Evolutionary conservation across 768 basidiomycete genomes (phyloP).

Genomic region (Amanita phalloides): DNA sequence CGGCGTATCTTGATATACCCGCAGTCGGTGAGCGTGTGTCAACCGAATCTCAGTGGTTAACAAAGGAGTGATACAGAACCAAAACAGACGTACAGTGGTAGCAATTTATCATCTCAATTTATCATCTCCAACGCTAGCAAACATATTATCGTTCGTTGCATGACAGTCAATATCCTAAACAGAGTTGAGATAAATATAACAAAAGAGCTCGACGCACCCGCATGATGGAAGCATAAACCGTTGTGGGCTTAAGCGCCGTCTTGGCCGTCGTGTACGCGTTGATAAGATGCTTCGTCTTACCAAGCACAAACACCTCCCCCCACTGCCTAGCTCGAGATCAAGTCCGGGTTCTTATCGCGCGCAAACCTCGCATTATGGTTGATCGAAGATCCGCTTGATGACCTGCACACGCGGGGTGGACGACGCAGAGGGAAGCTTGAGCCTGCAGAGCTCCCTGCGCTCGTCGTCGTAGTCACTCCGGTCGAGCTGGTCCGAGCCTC

Average conservation of each 20-base stretch:
- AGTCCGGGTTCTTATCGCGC: constrained; percentile 96
- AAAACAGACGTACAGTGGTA: constrained; percentile 66
- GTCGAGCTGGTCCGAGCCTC: constrained; percentile 66
- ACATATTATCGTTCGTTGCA: constrained; percentile 65
- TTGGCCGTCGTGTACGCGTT: constrained; percentile 79
- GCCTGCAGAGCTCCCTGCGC: constrained; percentile 88
- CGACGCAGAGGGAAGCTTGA: constrained; percentile 46
- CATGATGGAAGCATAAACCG: constrained; percentile 80
- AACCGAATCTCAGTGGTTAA: constrained; percentile 36
- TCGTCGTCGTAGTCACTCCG: constrained; percentile 82
- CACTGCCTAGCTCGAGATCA: constrained; percentile 92
- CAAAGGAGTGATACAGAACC: background rate
- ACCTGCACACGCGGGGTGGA: constrained; percentile 82
- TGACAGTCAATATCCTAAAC: constrained; percentile 95
- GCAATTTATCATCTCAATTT: constrained; percentile 91
- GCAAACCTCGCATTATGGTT: constrained; percentile 89
- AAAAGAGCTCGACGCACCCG: constrained; percentile 52
- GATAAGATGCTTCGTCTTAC: constrained; percentile 91
- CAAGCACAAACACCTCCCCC: constrained; percentile 92
- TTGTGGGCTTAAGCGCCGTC: constrained; percentile 72
- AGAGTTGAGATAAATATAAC: constrained; percentile 4
- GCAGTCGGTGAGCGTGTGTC: constrained; percentile 72
- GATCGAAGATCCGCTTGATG: constrained; percentile 88
- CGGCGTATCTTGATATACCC: too few relatives aligned
- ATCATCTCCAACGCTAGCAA: constrained; percentile 94